A percentile compares a stretch with the other conserved stretches of the same genome.
phyloP scores from a whole-genome alignment of 305 asterid genomes.

The Coffea humblotiana region DNA sequence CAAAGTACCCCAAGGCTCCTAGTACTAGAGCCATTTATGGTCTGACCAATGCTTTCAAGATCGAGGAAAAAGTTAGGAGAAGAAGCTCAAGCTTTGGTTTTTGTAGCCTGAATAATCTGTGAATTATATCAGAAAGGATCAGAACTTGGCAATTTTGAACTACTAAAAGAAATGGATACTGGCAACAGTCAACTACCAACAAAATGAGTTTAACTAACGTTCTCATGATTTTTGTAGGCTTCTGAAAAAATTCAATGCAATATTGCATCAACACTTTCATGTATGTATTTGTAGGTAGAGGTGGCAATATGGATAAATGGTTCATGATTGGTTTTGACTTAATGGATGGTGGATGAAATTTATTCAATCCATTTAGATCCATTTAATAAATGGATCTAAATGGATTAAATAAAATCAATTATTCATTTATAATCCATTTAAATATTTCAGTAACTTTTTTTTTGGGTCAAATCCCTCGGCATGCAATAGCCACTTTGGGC shows the following conservation, averaged over 20 bases:
- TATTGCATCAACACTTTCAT: not conserved
- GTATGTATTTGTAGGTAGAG: not conserved
- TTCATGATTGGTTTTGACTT: no score
- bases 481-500: no score
- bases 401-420: no score
- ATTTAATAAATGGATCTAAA: no score
- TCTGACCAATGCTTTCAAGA: not conserved
- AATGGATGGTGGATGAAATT: no score
- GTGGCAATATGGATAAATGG: no score
- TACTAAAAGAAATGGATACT: not conserved
- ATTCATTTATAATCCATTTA: no score
- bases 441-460: no score
- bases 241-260: no score
- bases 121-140: not conserved
- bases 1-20: slow-evolving; percentile 24
- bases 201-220: not conserved
- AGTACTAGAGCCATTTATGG: slow-evolving; percentile 4
- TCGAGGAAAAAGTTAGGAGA: no score
- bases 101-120: slow-evolving; percentile 3
- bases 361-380: no score
- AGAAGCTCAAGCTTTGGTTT: not conserved
- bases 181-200: slow-evolving; percentile 15
- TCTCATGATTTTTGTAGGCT: not conserved
- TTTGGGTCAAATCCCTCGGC: no score
- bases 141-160: not conserved